Base-by-base conservation (phyloP, 768 basidiomycete species). In the Suillus ampliporus region DNA sequence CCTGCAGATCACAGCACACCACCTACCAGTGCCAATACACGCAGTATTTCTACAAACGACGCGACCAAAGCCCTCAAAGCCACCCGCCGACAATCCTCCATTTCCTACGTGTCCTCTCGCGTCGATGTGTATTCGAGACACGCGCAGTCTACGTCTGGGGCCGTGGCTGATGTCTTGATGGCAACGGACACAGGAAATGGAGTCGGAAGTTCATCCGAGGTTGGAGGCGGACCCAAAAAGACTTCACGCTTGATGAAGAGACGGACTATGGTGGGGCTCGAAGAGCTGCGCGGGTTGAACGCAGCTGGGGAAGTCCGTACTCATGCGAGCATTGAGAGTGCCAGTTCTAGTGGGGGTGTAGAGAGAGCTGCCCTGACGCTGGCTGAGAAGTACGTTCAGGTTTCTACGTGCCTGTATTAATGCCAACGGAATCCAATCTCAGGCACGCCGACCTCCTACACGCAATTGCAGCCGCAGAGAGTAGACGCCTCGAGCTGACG, bases 391-490 rank as follows among this genome's bases (percentile, higher is more conserved):
- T 92, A 70, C 63, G 86, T 82, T 5, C 37, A 9, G 31, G 34
- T 23, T 37, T 61, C 46, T 13, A 23, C 26, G 17, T 40, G 1
- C 38, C 26, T 19, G 23, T 26, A 56, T 28, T 56, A 38, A 56
- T 56, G 26, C 17, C 26, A 56, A 56, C 53, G 35, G 35, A 26
- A 38, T 26, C 19, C 13, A 56, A 37, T 37, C n/a, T n/a, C 64
- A 94, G 93, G 69, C 91, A 95, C 68, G 86, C 89, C 7, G 92
- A 94, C 60, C 77, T 95, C 2, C 78, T 94, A n/a, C 89, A 84
- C 35, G 89, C 89, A 63, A 95, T 95, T 57, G 92, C 93, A 0
- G 91, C 93, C 75, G 94, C 94, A 66, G 93, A 94, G 72, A 85
- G 90, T 0, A 90, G 87, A 72, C 93, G 91, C 67, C 83, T 94